Conservation (phyloP, 75 land plant species). For the Sequoiadendron giganteum region DNA sequence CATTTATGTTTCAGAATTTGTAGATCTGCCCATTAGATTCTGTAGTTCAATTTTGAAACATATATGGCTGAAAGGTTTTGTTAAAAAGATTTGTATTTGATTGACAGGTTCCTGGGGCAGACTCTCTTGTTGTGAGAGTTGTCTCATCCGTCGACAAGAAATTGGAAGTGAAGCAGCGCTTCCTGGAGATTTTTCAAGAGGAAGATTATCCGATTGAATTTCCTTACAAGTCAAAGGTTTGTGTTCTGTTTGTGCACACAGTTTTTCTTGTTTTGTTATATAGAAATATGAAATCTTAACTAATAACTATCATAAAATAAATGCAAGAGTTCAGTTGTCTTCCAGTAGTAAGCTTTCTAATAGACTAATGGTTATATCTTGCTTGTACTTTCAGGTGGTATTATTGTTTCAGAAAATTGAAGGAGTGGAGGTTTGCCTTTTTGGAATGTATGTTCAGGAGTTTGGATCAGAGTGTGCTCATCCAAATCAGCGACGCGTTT, state of each 20-base stretch:
- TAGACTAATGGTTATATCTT: constrained; percentile 8
- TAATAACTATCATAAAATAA: background rate
- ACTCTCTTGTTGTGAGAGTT: constrained; percentile 86
- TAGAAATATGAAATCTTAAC: background rate
- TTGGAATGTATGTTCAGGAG: constrained; percentile 99
- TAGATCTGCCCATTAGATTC: background rate
- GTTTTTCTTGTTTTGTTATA: background rate
- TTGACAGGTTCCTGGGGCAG: constrained; percentile 80
- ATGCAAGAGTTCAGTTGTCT: background rate
- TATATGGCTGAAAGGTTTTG: background rate
- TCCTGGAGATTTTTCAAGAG: constrained; percentile 91
- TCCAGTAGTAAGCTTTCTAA: background rate
- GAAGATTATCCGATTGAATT: constrained; percentile 92
- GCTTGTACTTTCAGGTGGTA: constrained; percentile 53
- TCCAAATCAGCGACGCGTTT: constrained; percentile 94
- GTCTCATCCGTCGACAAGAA: constrained; percentile 96
- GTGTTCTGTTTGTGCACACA: background rate
- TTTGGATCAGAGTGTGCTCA: constrained; percentile 79
- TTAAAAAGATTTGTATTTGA: background rate
- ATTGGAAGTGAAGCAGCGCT: constrained; percentile 91
- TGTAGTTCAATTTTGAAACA: background rate
- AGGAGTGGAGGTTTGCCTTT: constrained; percentile 99
- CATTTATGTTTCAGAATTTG: background rate
- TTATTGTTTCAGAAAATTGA: constrained; percentile 95
- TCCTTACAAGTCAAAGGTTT: constrained; percentile 92